These are phyloP conservation scores for Starmerella bombicola DNA, from an alignment of 805 yeast genomes.

Conservation along the genomic window DNA sequence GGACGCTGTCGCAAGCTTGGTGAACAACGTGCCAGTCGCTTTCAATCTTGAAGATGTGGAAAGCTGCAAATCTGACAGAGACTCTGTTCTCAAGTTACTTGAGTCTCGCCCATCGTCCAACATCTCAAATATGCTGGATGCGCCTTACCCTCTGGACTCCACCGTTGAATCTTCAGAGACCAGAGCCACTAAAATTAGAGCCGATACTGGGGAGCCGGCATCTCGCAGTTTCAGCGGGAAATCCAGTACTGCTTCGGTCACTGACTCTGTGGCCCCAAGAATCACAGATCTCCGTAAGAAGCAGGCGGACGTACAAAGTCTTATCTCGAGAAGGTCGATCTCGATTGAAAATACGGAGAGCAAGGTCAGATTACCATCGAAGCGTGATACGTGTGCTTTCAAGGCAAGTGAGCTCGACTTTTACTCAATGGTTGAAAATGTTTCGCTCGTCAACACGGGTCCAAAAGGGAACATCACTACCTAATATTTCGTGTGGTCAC, in stretches of 20 bases:
- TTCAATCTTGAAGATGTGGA: not conserved
- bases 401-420: not conserved
- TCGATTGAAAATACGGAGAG: constrained; percentile 1
- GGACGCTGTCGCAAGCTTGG: constrained; percentile 9
- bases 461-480: constrained; percentile 4
- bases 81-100: not conserved
- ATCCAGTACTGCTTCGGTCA: constrained; percentile 1
- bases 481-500: too few species aligned
- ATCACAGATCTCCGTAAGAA: constrained; percentile 10
- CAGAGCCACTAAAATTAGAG: not conserved
- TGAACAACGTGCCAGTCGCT: not conserved
- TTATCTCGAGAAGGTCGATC: not conserved
- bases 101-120: not conserved
- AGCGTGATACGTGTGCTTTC: not conserved
- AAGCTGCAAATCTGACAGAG: not conserved
- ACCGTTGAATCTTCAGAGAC: constrained; percentile 11
- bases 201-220: not conserved
- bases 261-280: constrained; percentile 8
- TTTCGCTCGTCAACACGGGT: not conserved
- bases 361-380: constrained; percentile 1
- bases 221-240: not conserved
- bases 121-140: constrained; percentile 7
- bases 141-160: constrained; percentile 14
- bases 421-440: not conserved
- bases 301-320: constrained; percentile 15